These are phyloP conservation scores for Phytophthora foliorum DNA, from an alignment of 352 stramenopile genomes.

Conservation along the genomic window DNA sequence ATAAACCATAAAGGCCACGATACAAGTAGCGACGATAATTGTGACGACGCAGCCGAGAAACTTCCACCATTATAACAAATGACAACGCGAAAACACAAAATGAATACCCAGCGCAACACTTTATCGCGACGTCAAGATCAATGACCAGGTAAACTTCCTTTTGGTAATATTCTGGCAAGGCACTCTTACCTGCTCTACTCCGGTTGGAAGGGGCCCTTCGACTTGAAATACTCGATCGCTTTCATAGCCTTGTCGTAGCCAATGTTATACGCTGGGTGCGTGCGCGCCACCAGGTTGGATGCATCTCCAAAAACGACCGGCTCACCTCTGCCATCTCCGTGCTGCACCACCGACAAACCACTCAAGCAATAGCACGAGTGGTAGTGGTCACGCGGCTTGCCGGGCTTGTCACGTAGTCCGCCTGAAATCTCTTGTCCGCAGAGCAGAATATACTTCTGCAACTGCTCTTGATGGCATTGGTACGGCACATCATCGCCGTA, in stretches of 20 bases:
- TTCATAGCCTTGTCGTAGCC: conserved; percentile 81
- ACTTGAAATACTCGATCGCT: conserved; percentile 75
- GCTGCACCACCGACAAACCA: conserved; percentile 95
- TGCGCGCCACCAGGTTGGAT: conserved; percentile 83
- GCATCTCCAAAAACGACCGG: conserved; percentile 65
- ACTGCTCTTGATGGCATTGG: conserved; percentile 74
- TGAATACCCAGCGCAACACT: conserved; percentile 17
- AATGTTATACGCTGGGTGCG: conserved; percentile 96
- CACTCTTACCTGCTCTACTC: conserved; percentile 26
- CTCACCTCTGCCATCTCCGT: conserved; percentile 57
- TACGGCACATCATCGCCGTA: conserved; percentile 53
- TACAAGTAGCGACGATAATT: conserved; percentile 17
- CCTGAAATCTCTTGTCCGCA: conserved; percentile 96
- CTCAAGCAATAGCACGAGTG: conserved; percentile 99
- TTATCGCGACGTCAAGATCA: conserved; percentile 14
- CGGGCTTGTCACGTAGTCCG: conserved; percentile 95
- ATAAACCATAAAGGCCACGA: conserved; percentile 41
- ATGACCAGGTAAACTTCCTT: conserved; percentile 14
- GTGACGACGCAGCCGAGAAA: conserved; percentile 47
- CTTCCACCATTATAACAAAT: conserved; percentile 54
- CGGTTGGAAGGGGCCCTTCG: conserved; percentile 64
- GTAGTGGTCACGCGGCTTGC: conserved; percentile 98
- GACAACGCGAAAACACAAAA: conserved; percentile 23
- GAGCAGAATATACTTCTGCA: conserved; percentile 95
- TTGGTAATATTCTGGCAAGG: conserved; percentile 9